These are phyloP conservation scores for Solanum pinnatisectum DNA, from an alignment of 257 asterid species.

Conservation along the genomic window DNA sequence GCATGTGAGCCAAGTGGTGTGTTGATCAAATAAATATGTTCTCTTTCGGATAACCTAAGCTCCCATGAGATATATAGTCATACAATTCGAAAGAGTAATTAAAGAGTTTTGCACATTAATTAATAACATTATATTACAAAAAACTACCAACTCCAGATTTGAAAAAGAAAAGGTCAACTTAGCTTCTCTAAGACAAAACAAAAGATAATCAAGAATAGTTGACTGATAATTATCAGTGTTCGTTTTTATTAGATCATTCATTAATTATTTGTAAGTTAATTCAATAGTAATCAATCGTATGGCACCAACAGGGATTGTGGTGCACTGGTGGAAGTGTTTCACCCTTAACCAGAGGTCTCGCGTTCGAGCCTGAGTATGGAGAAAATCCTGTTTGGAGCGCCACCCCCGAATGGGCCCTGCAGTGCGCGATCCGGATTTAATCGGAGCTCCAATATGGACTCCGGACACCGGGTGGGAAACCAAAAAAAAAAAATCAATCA, in stretches of 20 bases:
- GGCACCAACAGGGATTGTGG: too few relatives aligned
- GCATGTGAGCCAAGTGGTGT: too few relatives aligned
- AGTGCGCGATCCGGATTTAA: too few relatives aligned
- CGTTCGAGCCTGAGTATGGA: too few relatives aligned
- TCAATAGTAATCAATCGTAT: neutral
- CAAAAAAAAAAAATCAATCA: neutral
- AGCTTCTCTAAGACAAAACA: neutral
- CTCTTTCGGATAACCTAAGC: neutral
- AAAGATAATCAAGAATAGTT: neutral
- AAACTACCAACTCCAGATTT: neutral
- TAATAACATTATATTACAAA: neutral
- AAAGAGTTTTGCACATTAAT: neutral
- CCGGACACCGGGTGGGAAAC: too few relatives aligned
- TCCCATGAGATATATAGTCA: too few relatives aligned
- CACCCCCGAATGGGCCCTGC: too few relatives aligned
- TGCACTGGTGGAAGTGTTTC: too few relatives aligned
- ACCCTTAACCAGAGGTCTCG: too few relatives aligned
- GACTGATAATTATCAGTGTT: neutral
- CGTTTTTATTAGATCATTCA: neutral
- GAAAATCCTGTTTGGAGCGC: too few relatives aligned
- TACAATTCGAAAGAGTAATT: neutral
- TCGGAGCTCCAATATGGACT: too few relatives aligned
- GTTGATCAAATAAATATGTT: too few relatives aligned
- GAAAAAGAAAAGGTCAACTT: neutral
- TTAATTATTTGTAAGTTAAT: neutral